Evolutionary conservation across 2,329 filamentous ascomycete species (phyloP).

Genomic region (Nemania sp.): DNA sequence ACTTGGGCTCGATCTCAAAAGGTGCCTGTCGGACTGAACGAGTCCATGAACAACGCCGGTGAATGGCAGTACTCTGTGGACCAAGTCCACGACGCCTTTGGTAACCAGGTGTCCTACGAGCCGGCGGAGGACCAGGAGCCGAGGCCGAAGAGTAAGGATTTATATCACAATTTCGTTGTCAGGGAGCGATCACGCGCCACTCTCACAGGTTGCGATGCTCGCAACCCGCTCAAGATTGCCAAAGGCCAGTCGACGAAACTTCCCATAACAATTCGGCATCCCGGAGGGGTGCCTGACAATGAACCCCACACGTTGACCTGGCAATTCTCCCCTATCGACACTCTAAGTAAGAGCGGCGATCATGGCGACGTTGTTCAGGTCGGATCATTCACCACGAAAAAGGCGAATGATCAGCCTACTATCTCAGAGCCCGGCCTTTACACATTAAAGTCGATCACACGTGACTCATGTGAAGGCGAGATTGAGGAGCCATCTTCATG

Average conservation of each 20-base stretch:
- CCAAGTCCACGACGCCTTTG: slow-evolving; percentile 88
- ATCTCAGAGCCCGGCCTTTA: slow-evolving; percentile 85
- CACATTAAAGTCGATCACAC: slow-evolving; percentile 78
- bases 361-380: slow-evolving; percentile 63
- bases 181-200: slow-evolving; percentile 81
- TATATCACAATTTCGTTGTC: slow-evolving; percentile 80
- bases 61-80: slow-evolving; percentile 90
- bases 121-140: slow-evolving; percentile 69
- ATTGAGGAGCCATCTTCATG: slow-evolving; percentile 94
- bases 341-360: slow-evolving; percentile 70
- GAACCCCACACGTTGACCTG: slow-evolving; percentile 76
- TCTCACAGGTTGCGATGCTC: slow-evolving; percentile 75
- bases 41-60: slow-evolving; percentile 79
- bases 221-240: slow-evolving; percentile 80
- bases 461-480: slow-evolving; percentile 82
- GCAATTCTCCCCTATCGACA: slow-evolving; percentile 77
- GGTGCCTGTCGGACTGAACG: slow-evolving; percentile 83
- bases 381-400: slow-evolving; percentile 65
- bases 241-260: slow-evolving; percentile 71
- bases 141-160: slow-evolving; percentile 61
- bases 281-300: slow-evolving; percentile 62
- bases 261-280: slow-evolving; percentile 71
- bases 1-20: slow-evolving; percentile 80
- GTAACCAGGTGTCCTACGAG: slow-evolving; percentile 81
- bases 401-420: slow-evolving; percentile 63